Evolutionary conservation across 2,329 filamentous ascomycete genomes (phyloP).

Genomic region (Thelonectria olida): DNA sequence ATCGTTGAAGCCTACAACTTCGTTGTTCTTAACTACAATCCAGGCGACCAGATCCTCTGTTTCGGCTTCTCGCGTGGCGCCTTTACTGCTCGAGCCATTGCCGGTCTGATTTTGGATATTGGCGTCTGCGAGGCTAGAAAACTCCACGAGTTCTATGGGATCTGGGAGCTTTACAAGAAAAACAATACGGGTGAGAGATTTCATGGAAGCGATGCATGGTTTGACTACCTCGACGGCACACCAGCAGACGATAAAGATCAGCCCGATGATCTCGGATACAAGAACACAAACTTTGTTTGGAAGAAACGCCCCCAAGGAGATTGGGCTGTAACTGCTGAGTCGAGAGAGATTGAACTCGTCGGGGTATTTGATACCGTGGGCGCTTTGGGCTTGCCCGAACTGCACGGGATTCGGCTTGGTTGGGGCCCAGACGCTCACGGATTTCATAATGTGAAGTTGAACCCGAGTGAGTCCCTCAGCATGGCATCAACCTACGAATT

Average conservation of each 20-base stretch:
- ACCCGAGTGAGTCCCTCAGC: slow-evolving; percentile 31
- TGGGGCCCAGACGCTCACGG: slow-evolving; percentile 30
- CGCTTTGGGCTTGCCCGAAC: slow-evolving; percentile 37
- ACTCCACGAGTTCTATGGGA: slow-evolving; percentile 38
- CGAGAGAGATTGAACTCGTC: slow-evolving; percentile 32
- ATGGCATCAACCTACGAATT: not conserved
- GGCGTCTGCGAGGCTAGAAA: slow-evolving; percentile 39
- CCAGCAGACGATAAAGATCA: slow-evolving; percentile 23
- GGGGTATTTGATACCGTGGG: slow-evolving; percentile 40
- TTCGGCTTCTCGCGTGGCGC: slow-evolving; percentile 49
- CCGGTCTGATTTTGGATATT: slow-evolving; percentile 40
- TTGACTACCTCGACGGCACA: slow-evolving; percentile 37
- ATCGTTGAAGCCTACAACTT: slow-evolving; percentile 50
- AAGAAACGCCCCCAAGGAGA: slow-evolving; percentile 33
- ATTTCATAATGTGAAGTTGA: slow-evolving; percentile 38
- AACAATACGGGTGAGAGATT: slow-evolving; percentile 25
- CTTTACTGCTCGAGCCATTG: slow-evolving; percentile 48
- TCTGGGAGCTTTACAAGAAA: slow-evolving; percentile 38
- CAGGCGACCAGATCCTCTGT: slow-evolving; percentile 45
- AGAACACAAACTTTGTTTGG: slow-evolving; percentile 16
- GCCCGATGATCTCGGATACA: not conserved
- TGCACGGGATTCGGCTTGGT: slow-evolving; percentile 33
- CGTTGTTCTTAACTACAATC: slow-evolving; percentile 46
- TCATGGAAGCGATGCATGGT: slow-evolving; percentile 32
- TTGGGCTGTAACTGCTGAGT: slow-evolving; percentile 28